Percentiles rank a stretch among this genome's conserved stretches.
Evolutionary conservation across 2,329 filamentous ascomycete species (phyloP).

Genomic region (Pestalotiopsis sp.): DNA sequence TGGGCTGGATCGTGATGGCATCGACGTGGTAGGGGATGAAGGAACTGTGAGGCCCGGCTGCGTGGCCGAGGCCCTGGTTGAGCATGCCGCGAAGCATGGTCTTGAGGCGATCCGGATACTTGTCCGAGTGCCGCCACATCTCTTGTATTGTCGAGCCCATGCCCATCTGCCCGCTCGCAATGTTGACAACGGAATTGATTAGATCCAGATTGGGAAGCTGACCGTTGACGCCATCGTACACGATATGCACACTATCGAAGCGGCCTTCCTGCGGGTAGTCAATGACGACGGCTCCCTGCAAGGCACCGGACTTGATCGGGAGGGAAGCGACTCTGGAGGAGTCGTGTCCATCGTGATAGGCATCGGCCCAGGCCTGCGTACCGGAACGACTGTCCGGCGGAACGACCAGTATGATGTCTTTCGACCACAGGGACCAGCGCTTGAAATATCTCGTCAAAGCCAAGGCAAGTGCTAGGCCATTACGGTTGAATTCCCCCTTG

Average conservation of each 20-base stretch:
- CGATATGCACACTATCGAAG: constrained; percentile 86
- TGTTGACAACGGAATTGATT: constrained; percentile 88
- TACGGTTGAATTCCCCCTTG: constrained; percentile 76
- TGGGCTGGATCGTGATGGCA: constrained; percentile 88
- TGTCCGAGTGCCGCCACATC: constrained; percentile 77
- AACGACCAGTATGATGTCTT: constrained; percentile 93
- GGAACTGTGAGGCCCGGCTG: constrained; percentile 87
- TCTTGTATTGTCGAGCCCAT: constrained; percentile 82
- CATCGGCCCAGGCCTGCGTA: constrained; percentile 95
- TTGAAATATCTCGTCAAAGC: constrained; percentile 95
- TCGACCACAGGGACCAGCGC: constrained; percentile 97
- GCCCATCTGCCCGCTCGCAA: constrained; percentile 90
- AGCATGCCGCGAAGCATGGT: constrained; percentile 94
- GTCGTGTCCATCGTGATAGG: constrained; percentile 90
- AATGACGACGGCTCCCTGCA: constrained; percentile 91
- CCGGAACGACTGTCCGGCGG: constrained; percentile 87
- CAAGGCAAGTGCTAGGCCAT: constrained; percentile 83
- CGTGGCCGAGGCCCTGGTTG: constrained; percentile 85
- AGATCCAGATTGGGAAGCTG: constrained; percentile 94
- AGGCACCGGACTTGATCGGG: constrained; percentile 86
- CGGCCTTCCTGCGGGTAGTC: constrained; percentile 85
- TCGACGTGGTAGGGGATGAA: constrained; percentile 99
- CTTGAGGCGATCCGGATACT: constrained; percentile 77
- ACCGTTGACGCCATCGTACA: constrained; percentile 95
- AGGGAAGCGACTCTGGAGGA: constrained; percentile 71